Percentiles rank a stretch among this genome's conserved stretches.
Evolutionary conservation across 768 basidiomycete genomes (phyloP).

Genomic region (Chalciporus sphaerocephalus): DNA sequence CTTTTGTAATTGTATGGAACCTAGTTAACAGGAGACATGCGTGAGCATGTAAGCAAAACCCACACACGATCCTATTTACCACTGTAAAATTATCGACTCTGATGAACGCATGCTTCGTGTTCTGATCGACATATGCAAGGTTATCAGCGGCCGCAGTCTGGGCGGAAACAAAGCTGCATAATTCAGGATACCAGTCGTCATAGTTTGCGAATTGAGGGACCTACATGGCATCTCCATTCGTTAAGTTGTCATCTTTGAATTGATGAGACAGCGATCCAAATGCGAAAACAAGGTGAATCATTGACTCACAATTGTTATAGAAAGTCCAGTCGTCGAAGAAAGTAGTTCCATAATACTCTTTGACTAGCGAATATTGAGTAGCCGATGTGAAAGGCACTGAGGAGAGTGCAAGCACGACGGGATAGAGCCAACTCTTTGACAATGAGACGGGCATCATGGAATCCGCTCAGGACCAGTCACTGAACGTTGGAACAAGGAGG

Average conservation of each 20-base stretch:
- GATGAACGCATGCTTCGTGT: conserved; percentile 70
- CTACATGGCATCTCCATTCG: conserved; percentile 59
- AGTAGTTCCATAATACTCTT: conserved; percentile 52
- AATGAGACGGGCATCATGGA: conserved; percentile 8
- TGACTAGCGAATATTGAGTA: conserved; percentile 47
- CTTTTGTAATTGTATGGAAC: conserved; percentile 49
- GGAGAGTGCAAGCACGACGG: conserved; percentile 7
- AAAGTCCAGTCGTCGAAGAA: conserved; percentile 72
- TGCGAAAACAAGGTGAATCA: not conserved
- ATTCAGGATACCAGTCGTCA: conserved; percentile 2
- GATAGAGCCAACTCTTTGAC: conserved; percentile 2
- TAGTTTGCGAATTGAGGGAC: conserved; percentile 4
- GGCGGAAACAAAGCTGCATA: conserved; percentile 44
- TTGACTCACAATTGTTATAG: conserved; percentile 48
- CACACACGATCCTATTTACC: conserved; percentile 28
- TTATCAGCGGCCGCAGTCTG: conserved; percentile 41
- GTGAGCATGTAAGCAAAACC: not conserved
- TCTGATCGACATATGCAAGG: conserved; percentile 58
- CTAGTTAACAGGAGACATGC: conserved; percentile 7
- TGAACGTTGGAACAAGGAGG: not conserved
- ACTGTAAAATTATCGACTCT: conserved; percentile 67
- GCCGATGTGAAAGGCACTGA: conserved; percentile 16
- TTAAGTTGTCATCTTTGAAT: conserved; percentile 59
- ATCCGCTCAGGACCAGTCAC: not conserved
- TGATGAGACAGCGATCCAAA: not conserved